phyloP scores from a whole-genome alignment of 2,329 filamentous ascomycete genomes.

The Xylariaceae sp. region DNA sequence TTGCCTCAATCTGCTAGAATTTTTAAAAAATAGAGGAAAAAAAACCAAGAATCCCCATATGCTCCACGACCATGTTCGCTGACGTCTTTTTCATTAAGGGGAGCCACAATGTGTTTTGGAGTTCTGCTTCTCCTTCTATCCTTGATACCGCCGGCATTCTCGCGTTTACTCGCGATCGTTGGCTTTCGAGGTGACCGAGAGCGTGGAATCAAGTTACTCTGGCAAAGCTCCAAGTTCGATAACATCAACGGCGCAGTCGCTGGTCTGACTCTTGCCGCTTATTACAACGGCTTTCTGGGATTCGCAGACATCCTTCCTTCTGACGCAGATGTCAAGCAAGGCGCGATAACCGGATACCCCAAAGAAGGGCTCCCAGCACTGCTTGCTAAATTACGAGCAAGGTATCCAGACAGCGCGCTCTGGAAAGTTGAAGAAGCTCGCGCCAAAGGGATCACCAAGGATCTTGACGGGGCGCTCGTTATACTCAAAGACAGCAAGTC shows the following conservation, averaged over 20 bases:
- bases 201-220: conserved; percentile 78
- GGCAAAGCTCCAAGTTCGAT: conserved; percentile 79
- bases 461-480: conserved; percentile 64
- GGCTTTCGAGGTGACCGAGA: conserved; percentile 88
- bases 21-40: no score
- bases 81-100: conserved; percentile 49
- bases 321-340: conserved; percentile 50
- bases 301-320: conserved; percentile 82
- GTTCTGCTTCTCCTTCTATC: conserved; percentile 83
- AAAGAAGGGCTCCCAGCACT: conserved; percentile 62
- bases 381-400: conserved; percentile 66
- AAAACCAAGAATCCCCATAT: no score
- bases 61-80: conserved; percentile 5
- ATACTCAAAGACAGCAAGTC: conserved; percentile 59
- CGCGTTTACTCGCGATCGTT: conserved; percentile 78
- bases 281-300: conserved; percentile 83
- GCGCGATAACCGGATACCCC: conserved; percentile 67
- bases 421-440: conserved; percentile 89
- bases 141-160: conserved; percentile 87
- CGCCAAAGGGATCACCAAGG: conserved; percentile 62
- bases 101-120: conserved; percentile 85
- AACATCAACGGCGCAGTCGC: conserved; percentile 94
- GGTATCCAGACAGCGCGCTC: conserved; percentile 77
- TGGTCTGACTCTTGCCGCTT: conserved; percentile 73
- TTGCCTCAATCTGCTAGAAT: no score